Conservation (phyloP, 2,329 filamentous ascomycete genomes). For the Penicillium corylophilum region DNA sequence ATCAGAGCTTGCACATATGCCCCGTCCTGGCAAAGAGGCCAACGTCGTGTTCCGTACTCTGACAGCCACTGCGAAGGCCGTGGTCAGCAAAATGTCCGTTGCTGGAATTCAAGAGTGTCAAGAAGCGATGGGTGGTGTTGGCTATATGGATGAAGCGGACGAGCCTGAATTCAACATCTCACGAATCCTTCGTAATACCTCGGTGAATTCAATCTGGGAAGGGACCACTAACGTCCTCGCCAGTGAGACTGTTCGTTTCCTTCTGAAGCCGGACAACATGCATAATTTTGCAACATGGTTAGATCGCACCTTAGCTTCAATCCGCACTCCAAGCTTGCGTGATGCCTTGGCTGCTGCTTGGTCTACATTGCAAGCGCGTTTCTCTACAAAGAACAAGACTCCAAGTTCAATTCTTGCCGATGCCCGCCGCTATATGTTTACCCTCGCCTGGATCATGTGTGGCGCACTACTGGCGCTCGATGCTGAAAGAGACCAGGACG, state of each 20-base stretch:
- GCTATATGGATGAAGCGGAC: conserved; percentile 41
- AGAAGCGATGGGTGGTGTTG: conserved; percentile 40
- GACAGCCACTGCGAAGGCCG: conserved; percentile 36
- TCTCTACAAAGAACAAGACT: conserved; percentile 11
- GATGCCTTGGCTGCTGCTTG: conserved; percentile 15
- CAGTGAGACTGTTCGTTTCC: conserved; percentile 47
- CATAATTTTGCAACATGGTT: conserved; percentile 42
- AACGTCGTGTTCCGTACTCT: conserved; percentile 28
- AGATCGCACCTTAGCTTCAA: conserved; percentile 32
- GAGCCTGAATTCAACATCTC: conserved; percentile 66
- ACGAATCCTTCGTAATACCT: conserved; percentile 63
- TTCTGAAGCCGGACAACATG: conserved; percentile 26
- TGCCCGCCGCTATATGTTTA: conserved; percentile 36
- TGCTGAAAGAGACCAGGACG: conserved; percentile 35
- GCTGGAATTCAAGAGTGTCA: conserved; percentile 38
- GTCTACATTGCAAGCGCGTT: conserved; percentile 16
- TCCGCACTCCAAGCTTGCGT: conserved; percentile 8
- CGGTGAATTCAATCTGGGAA: conserved; percentile 63
- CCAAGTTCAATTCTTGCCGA: conserved; percentile 26
- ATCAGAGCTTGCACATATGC: conserved; percentile 51
- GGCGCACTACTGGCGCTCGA: conserved; percentile 40
- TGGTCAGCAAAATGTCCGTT: conserved; percentile 34
- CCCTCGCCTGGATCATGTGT: conserved; percentile 38
- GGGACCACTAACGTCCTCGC: conserved; percentile 71
- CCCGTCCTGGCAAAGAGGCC: conserved; percentile 22